Evolutionary conservation across 352 stramenopile species (phyloP), one percentile per base, ranked within the genome.

Genomic region (Globisporangium cylindrosporum): DNA sequence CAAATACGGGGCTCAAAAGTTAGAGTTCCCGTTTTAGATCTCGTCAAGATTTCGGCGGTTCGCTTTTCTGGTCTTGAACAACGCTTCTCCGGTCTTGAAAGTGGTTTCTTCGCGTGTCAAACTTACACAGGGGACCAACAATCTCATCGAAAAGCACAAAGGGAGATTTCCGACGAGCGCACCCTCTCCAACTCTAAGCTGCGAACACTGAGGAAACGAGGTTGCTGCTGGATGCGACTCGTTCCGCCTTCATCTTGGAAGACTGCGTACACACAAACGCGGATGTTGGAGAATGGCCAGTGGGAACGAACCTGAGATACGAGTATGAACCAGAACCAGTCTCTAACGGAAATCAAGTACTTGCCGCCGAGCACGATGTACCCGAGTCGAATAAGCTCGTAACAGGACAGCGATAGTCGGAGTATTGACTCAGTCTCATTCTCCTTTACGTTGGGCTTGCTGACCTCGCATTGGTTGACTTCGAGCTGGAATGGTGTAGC

Each of bases 311-410:
- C 3, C 0, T 38, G 41, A 5, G 54, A 58, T 1, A 43, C 20
- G 3, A 51, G 4, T 27, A 63, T 14, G 20, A 69, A 63, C 15
- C 41, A 69, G 55, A 64, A 49, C 64, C 64, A 69, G 20, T 69
- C 58, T 1, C 73, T 66, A 25, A 79, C 49, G 4, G 67, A 69
- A 15, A 84, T 66, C 24, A 68, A 36, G 65, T 73, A 57, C 0
- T n/a, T 64, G 15, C 59, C 53, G 10, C 48, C 25, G 2, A 68
- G 34, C 3, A 80, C 62, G 59, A 73, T 59, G 67, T 75, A 77
- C 0, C 73, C 63, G 20, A 69, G 32, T 0, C 63, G 54, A 22
- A 24, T 62, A 15, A 80, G 62, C 49, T 68, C 59, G 7, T 60
- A 59, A 25, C 61, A 73, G 0, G 65, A 60, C 18, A 64, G 36